Percentiles rank a stretch among this genome's conserved stretches.
phyloP scores from a whole-genome alignment of 305 asterid genomes.

The Solanum hybrid region DNA sequence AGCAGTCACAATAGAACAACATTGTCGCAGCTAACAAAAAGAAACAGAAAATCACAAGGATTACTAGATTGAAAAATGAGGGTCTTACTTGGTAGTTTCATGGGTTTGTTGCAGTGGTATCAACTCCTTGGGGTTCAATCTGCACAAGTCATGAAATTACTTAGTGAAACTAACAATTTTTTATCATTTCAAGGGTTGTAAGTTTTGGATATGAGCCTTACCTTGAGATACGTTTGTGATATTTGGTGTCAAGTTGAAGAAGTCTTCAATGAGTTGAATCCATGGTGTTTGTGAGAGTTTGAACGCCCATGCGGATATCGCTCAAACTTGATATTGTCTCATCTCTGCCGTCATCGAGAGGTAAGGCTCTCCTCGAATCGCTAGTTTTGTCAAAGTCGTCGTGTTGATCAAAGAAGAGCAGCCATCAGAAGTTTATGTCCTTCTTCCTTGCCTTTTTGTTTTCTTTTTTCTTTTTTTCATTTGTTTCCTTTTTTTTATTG shows the following conservation, averaged over 20 bases:
- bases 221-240: not conserved
- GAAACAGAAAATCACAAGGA: not conserved
- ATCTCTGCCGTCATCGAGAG: not conserved
- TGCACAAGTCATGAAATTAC: not conserved
- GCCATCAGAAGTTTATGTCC: not conserved
- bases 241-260: not conserved
- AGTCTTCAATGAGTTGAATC: not conserved
- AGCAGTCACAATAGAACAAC: not conserved
- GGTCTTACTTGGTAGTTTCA: not conserved
- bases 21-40: not conserved
- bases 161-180: no score
- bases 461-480: not conserved
- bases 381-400: not conserved
- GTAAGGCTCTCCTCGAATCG: not conserved
- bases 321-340: not conserved
- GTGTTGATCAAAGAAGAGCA: not conserved
- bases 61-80: not conserved
- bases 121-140: not conserved
- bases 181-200: not conserved
- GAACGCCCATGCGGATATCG: not conserved
- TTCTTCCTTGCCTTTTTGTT: not conserved
- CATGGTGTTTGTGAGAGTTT: not conserved
- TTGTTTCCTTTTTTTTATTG: not conserved
- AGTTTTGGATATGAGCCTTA: not conserved
- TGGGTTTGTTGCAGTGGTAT: not conserved